Percentiles rank a stretch among this genome's conserved stretches.
Evolutionary conservation across 805 yeast species (phyloP).

Genomic region (Ogataea chonburiensis): DNA sequence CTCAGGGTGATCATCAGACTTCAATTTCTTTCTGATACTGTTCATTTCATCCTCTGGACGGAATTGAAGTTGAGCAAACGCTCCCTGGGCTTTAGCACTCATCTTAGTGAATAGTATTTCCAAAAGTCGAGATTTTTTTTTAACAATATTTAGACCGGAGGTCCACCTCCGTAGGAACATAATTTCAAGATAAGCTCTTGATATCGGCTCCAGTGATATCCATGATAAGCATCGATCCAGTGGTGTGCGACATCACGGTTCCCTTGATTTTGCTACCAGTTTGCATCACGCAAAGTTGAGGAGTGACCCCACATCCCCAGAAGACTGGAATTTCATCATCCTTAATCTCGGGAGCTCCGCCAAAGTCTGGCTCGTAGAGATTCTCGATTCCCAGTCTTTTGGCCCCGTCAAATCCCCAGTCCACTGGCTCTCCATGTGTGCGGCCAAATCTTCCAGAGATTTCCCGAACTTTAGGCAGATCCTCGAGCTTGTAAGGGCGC

Average conservation of each 20-base stretch:
- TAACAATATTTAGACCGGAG: background rate
- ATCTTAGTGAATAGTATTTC: background rate
- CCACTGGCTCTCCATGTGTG: slow-evolving; percentile 43
- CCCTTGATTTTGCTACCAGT: slow-evolving; percentile 32
- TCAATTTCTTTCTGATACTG: slow-evolving; percentile 9
- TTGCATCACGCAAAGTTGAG: slow-evolving; percentile 35
- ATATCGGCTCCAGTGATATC: slow-evolving; percentile 32
- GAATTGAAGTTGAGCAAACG: slow-evolving; percentile 3
- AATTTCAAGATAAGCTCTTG: slow-evolving; percentile 1
- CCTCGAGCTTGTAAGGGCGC: slow-evolving; percentile 37
- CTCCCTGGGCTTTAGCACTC: slow-evolving; percentile 1
- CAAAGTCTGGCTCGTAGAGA: slow-evolving; percentile 37
- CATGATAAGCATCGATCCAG: slow-evolving; percentile 39
- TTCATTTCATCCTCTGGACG: slow-evolving; percentile 19
- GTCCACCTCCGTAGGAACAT: background rate
- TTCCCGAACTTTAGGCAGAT: slow-evolving; percentile 32
- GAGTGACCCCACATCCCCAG: slow-evolving; percentile 47
- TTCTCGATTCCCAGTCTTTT: slow-evolving; percentile 37
- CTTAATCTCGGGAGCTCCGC: slow-evolving; percentile 33
- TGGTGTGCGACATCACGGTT: slow-evolving; percentile 35
- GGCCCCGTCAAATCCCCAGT: slow-evolving; percentile 41
- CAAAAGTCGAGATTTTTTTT: too few species aligned
- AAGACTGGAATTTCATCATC: slow-evolving; percentile 42
- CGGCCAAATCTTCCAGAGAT: slow-evolving; percentile 33
- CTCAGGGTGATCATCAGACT: slow-evolving; percentile 32